Percentiles rank a stretch among this genome's conserved stretches.
Conservation (phyloP, 371 early-diverging fungal genomes). For the Mucor mucedo region DNA sequence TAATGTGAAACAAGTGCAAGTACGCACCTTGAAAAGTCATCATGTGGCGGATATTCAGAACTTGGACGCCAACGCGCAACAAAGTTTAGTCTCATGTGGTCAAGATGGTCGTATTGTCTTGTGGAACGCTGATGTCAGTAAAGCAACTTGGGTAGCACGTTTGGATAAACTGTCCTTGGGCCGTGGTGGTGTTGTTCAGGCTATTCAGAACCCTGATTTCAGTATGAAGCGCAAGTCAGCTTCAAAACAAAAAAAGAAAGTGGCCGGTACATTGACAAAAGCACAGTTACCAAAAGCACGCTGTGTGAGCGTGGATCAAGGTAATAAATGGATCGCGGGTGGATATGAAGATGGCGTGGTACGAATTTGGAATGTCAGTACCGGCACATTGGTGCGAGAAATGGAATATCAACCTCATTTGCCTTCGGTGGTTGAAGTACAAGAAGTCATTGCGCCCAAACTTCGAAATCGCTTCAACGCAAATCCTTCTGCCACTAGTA, state of each 20-base stretch:
- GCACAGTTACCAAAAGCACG: conserved; percentile 15
- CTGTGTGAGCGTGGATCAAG: conserved; percentile 31
- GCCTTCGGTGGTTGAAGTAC: conserved; percentile 14
- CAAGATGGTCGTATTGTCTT: conserved; percentile 41
- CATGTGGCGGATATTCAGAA: conserved; percentile 41
- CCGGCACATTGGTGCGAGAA: conserved; percentile 28
- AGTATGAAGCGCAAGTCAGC: not conserved
- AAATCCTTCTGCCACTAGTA: not conserved
- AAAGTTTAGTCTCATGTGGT: conserved; percentile 36
- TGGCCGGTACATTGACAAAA: not conserved
- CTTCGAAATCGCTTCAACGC: conserved; percentile 8
- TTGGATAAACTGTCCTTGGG: conserved; percentile 23
- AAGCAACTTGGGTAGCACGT: conserved; percentile 37
- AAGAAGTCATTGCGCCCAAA: not conserved
- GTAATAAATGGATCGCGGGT: conserved; percentile 39
- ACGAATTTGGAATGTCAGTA: conserved; percentile 36
- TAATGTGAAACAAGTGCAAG: conserved; percentile 24
- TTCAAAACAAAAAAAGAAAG: not conserved
- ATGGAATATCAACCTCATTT: conserved; percentile 15
- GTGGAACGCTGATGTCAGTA: conserved; percentile 27
- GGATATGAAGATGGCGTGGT: conserved; percentile 34
- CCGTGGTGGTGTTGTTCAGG: conserved; percentile 15
- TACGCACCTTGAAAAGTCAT: conserved; percentile 32
- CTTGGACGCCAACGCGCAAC: conserved; percentile 29
- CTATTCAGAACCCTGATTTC: conserved; percentile 20